Percentiles rank a stretch among this genome's conserved stretches.
Conservation (phyloP, 345 rosid species). For the Cochlearia excelsa region DNA sequence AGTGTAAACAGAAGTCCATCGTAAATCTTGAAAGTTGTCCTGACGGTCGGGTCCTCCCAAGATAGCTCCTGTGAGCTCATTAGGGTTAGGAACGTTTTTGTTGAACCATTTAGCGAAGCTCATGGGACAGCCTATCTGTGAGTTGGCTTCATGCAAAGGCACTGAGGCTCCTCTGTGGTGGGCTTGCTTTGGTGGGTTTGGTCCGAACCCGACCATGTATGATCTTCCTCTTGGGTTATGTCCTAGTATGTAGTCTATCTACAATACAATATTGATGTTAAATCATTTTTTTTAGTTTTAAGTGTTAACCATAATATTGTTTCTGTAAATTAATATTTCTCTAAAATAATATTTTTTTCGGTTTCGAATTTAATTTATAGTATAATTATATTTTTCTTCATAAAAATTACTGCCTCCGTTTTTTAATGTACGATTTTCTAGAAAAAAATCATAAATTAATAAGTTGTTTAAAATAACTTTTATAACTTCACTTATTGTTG, state of each 20-base stretch:
- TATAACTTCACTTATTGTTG: no score
- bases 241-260: constrained; percentile 86
- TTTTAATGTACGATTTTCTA: no score
- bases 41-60: constrained; percentile 82
- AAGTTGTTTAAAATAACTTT: no score
- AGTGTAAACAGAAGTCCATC: constrained; percentile 57
- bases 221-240: constrained; percentile 74
- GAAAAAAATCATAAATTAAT: no score
- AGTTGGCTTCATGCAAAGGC: constrained; percentile 27
- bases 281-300: not conserved
- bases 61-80: constrained; percentile 81
- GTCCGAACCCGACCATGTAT: constrained; percentile 86
- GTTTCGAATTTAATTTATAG: no score
- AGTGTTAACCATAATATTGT: no score
- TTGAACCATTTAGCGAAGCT: constrained; percentile 60
- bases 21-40: constrained; percentile 62
- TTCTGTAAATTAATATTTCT: no score
- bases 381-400: no score
- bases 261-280: constrained; percentile 15
- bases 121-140: constrained; percentile 46
- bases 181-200: constrained; percentile 69
- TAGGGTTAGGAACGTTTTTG: constrained; percentile 54
- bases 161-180: constrained; percentile 91
- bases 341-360: no score
- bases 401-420: no score